phyloP scores from a whole-genome alignment of 257 asterid genomes.

The Salvia rosmarinus region DNA sequence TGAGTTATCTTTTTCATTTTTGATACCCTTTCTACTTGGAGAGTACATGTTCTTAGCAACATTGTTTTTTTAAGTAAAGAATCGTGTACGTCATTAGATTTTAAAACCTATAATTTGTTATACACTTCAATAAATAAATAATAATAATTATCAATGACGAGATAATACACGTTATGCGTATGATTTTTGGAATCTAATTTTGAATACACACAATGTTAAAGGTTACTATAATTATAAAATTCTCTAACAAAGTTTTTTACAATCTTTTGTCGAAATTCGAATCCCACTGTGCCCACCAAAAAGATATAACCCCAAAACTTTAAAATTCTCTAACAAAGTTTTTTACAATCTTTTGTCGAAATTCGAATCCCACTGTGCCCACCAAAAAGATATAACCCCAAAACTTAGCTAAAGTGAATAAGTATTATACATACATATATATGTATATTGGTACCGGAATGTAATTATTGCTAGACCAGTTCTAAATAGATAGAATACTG shows the following conservation, averaged over 20 bases:
- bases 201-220: background rate
- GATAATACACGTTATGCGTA: too few relatives aligned
- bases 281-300: background rate
- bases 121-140: too few relatives aligned
- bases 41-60: too few relatives aligned
- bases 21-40: too few relatives aligned
- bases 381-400: background rate
- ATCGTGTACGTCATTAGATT: too few relatives aligned
- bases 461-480: slow-evolving; percentile 22
- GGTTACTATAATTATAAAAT: background rate
- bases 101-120: too few relatives aligned
- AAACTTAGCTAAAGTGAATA: background rate
- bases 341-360: background rate
- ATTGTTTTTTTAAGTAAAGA: too few relatives aligned
- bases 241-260: background rate
- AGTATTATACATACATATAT: background rate
- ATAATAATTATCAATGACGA: too few relatives aligned
- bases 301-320: background rate
- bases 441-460: background rate
- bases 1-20: too few relatives aligned
- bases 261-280: background rate
- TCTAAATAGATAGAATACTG: slow-evolving; percentile 9
- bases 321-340: background rate
- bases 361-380: background rate
- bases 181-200: too few relatives aligned